Percentiles rank a stretch among this genome's conserved stretches.
These are phyloP conservation scores for Sistotremastrum niveocremeum DNA, from an alignment of 768 basidiomycete genomes.

Conservation along the genomic window DNA sequence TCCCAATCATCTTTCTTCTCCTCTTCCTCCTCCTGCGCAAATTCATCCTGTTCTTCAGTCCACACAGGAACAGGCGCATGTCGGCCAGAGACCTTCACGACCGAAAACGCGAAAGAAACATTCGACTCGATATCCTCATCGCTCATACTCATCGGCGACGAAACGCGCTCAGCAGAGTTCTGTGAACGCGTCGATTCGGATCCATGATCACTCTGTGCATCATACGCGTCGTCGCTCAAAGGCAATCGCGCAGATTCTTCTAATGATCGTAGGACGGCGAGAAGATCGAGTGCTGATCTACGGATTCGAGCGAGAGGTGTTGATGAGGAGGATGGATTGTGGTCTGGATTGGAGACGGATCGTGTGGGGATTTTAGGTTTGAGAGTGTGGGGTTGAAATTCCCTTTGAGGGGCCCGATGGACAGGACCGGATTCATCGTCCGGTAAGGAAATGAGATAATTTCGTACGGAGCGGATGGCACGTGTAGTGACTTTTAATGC, in stretches of 20 bases:
- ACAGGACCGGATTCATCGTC: slow-evolving; percentile 49
- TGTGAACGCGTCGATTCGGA: slow-evolving; percentile 23
- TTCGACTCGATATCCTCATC: slow-evolving; percentile 37
- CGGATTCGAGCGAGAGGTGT: slow-evolving; percentile 63
- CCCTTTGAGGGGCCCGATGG: slow-evolving; percentile 25
- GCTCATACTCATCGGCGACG: slow-evolving; percentile 5
- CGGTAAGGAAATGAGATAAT: slow-evolving; percentile 72
- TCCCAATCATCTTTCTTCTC: slow-evolving; percentile 69
- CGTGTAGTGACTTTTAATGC: slow-evolving; percentile 68
- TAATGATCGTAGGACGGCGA: slow-evolving; percentile 62
- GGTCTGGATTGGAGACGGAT: slow-evolving; percentile 19
- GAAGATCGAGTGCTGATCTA: slow-evolving; percentile 69
- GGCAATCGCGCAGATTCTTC: slow-evolving; percentile 72
- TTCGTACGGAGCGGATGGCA: slow-evolving; percentile 70
- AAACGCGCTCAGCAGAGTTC: slow-evolving; percentile 4
- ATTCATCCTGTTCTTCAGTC: slow-evolving; percentile 54
- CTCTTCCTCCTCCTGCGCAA: slow-evolving; percentile 31
- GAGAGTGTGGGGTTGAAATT: slow-evolving; percentile 43
- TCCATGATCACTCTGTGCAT: slow-evolving; percentile 59
- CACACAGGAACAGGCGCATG: slow-evolving; percentile 61
- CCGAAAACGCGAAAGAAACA: slow-evolving; percentile 51
- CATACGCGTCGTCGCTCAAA: slow-evolving; percentile 70
- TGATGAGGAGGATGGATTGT: slow-evolving; percentile 22
- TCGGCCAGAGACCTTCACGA: slow-evolving; percentile 55
- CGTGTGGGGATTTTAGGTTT: slow-evolving; percentile 22